Evolutionary conservation across 1,139 yeast genomes (phyloP).

Genomic region (Geotrichum siamense): DNA sequence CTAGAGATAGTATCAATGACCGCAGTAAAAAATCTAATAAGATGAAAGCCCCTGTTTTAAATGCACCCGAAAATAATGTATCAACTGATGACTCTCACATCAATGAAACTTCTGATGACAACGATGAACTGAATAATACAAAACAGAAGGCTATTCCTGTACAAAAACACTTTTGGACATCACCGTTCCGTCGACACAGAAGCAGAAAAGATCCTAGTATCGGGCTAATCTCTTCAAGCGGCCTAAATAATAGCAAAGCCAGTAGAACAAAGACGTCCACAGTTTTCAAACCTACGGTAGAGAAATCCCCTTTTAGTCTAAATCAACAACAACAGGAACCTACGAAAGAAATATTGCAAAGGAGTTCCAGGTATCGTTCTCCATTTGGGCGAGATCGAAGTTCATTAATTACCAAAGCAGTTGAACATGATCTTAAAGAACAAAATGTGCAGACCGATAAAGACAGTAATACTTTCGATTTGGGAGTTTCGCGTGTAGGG

Average conservation of each 20-base stretch:
- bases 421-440: neutral
- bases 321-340: neutral
- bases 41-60: too few species aligned
- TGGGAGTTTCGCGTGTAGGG: slow-evolving; percentile 21
- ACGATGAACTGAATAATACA: too few species aligned
- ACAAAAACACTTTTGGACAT: slow-evolving; percentile 35
- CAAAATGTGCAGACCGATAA: slow-evolving; percentile 23
- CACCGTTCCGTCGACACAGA: slow-evolving; percentile 35
- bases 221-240: slow-evolving; percentile 21
- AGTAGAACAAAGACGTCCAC: neutral
- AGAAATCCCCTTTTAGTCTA: slow-evolving; percentile 5
- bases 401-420: slow-evolving; percentile 1
- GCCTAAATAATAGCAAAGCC: slow-evolving; percentile 1
- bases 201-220: slow-evolving; percentile 27
- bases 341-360: neutral
- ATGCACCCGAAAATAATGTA: too few species aligned
- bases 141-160: too few species aligned
- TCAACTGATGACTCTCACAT: too few species aligned
- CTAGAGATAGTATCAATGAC: too few species aligned
- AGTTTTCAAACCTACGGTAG: slow-evolving; percentile 4
- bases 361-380: slow-evolving; percentile 5
- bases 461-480: slow-evolving; percentile 23
- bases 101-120: too few species aligned
- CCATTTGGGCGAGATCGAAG: slow-evolving; percentile 3
- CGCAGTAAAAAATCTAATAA: too few species aligned